Evolutionary conservation across 805 yeast genomes (phyloP).

Genomic region (Clavispora santaluciae): DNA sequence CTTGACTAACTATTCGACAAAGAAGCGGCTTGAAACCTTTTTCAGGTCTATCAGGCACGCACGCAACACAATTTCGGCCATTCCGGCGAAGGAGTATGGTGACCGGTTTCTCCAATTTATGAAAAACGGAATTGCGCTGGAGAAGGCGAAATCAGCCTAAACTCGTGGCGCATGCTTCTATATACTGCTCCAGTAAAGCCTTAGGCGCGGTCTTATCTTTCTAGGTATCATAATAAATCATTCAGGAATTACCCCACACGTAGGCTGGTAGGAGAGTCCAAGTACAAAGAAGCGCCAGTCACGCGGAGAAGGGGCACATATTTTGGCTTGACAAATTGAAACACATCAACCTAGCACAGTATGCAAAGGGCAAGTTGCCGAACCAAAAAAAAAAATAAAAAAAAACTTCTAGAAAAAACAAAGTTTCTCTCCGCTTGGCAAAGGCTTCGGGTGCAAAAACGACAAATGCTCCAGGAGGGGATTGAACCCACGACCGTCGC

Average conservation of each 20-base stretch:
- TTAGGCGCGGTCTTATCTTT: no score
- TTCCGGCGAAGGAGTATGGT: slow-evolving; percentile 90
- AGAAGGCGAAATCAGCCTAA: slow-evolving; percentile 8
- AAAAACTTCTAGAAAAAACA: no score
- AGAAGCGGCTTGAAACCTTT: slow-evolving; percentile 79
- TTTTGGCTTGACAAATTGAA: no score
- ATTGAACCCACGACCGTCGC: slow-evolving; percentile 54
- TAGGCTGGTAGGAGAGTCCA: no score
- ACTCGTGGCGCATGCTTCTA: not conserved
- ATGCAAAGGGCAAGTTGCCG: no score
- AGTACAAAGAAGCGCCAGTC: no score
- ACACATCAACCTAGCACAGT: no score
- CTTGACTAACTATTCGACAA: slow-evolving; percentile 69
- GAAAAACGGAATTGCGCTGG: slow-evolving; percentile 22
- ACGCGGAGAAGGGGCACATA: no score
- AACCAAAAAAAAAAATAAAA: slow-evolving; percentile 21
- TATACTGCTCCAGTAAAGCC: no score
- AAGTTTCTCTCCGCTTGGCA: not conserved
- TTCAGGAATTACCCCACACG: no score
- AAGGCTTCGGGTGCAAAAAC: slow-evolving; percentile 16
- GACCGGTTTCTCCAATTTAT: slow-evolving; percentile 77
- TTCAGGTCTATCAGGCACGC: slow-evolving; percentile 72
- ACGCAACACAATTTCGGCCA: slow-evolving; percentile 71
- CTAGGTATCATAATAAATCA: no score
- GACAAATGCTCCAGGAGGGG: slow-evolving; percentile 49